A percentile compares a stretch with the other conserved stretches of the same genome.
Evolutionary conservation across 2,329 filamentous ascomycete species (phyloP).

Genomic region (Cladosporium phlei): DNA sequence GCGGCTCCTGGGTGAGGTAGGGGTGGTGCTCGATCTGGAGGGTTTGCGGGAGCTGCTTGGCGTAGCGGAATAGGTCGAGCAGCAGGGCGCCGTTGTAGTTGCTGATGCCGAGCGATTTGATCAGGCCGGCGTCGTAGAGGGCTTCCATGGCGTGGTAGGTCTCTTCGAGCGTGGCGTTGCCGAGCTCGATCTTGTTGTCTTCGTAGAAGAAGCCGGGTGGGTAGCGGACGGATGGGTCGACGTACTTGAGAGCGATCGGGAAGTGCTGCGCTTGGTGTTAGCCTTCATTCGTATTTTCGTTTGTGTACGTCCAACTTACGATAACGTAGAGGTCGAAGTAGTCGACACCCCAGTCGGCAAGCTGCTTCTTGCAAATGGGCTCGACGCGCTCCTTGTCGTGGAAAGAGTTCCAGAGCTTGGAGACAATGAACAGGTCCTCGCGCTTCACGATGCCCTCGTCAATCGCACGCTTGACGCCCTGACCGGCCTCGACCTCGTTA

Average conservation of each 20-base stretch:
- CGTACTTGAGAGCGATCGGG: conserved; percentile 79
- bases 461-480: conserved; percentile 74
- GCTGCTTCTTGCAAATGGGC: conserved; percentile 70
- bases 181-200: conserved; percentile 58
- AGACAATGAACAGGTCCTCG: conserved; percentile 84
- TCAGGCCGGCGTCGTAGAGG: conserved; percentile 64
- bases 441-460: conserved; percentile 76
- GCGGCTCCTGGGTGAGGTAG: conserved; percentile 70
- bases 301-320: no score
- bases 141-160: conserved; percentile 79
- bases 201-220: conserved; percentile 70
- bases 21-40: conserved; percentile 90
- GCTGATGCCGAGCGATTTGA: conserved; percentile 71
- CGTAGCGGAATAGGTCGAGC: conserved; percentile 75
- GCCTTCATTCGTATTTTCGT: no score
- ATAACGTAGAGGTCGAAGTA: conserved; percentile 79
- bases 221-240: conserved; percentile 73
- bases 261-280: no score
- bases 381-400: conserved; percentile 74
- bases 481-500: conserved; percentile 72
- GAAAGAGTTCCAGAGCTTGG: conserved; percentile 91
- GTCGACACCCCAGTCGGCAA: conserved; percentile 76
- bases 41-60: conserved; percentile 66
- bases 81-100: conserved; percentile 77
- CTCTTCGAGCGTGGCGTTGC: conserved; percentile 69